Percentiles rank a stretch among this genome's conserved stretches.
phyloP scores from a whole-genome alignment of 257 asterid species.

The Nemophila menziesii region DNA sequence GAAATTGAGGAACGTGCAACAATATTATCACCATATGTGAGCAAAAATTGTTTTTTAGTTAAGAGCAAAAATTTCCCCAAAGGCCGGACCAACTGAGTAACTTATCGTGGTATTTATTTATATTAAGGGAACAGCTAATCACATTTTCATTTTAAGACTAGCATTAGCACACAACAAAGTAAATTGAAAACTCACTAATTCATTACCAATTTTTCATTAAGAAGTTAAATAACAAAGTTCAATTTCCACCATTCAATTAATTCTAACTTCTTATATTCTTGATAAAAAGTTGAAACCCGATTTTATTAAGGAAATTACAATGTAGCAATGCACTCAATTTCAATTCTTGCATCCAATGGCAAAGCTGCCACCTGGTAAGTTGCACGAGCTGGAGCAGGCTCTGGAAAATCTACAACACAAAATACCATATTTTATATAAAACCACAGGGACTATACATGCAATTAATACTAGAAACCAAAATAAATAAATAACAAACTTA shows the following conservation, averaged over 20 bases:
- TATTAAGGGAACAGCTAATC: no score
- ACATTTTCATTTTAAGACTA: no score
- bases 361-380: constrained; percentile 92
- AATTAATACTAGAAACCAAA: neutral
- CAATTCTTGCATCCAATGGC: constrained; percentile 76
- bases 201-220: no score
- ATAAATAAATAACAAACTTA: constrained; percentile 30
- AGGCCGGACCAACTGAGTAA: no score
- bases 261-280: neutral
- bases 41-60: no score
- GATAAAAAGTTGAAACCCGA: neutral
- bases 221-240: neutral
- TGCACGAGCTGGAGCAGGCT: constrained; percentile 87
- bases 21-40: no score
- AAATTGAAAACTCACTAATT: no score
- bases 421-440: constrained; percentile 4
- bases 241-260: neutral
- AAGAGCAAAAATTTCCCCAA: no score
- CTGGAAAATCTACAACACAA: constrained; percentile 56
- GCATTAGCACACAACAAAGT: no score
- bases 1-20: no score
- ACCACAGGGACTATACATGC: neutral
- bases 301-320: constrained; percentile 14
- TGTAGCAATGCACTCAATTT: constrained; percentile 79
- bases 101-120: no score